These are phyloP conservation scores for Sugiyamaella qingdaonensis DNA, from an alignment of 805 yeast genomes.

Conservation along the genomic window DNA sequence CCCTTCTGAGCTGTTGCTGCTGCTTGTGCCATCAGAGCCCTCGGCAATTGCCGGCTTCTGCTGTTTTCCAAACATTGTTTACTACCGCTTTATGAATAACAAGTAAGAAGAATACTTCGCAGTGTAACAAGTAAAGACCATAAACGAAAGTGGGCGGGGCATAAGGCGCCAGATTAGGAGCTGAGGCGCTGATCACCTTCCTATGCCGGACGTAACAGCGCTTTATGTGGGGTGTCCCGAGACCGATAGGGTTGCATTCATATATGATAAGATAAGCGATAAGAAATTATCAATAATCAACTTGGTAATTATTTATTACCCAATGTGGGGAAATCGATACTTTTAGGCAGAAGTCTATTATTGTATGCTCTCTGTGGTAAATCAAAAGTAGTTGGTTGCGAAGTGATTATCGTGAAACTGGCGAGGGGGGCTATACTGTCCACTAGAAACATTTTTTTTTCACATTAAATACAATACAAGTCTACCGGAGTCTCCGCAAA, in stretches of 20 bases:
- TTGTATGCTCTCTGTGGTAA: no score
- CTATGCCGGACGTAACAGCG: not conserved
- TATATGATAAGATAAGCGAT: not conserved
- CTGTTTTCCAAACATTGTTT: not conserved
- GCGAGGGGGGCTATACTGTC: no score
- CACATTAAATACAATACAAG: not conserved
- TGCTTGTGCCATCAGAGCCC: not conserved
- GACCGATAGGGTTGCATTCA: not conserved
- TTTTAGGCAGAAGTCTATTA: no score
- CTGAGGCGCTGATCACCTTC: not conserved
- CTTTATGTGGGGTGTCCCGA: not conserved
- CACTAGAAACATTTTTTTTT: no score
- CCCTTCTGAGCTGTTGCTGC: not conserved
- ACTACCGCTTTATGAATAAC: not conserved
- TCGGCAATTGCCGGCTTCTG: not conserved
- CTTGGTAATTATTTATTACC: no score
- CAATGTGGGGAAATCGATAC: no score
- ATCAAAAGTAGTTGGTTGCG: no score
- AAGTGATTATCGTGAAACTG: no score
- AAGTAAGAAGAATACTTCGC: not conserved
- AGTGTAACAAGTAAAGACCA: not conserved
- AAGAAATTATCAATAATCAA: not conserved
- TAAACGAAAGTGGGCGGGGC: not conserved
- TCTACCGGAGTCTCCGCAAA: conserved; percentile 3
- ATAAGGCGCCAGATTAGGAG: not conserved